A percentile compares a stretch with the other conserved stretches of the same genome.
phyloP scores from a whole-genome alignment of 106 monocot genomes.

The Acorus calamus region DNA sequence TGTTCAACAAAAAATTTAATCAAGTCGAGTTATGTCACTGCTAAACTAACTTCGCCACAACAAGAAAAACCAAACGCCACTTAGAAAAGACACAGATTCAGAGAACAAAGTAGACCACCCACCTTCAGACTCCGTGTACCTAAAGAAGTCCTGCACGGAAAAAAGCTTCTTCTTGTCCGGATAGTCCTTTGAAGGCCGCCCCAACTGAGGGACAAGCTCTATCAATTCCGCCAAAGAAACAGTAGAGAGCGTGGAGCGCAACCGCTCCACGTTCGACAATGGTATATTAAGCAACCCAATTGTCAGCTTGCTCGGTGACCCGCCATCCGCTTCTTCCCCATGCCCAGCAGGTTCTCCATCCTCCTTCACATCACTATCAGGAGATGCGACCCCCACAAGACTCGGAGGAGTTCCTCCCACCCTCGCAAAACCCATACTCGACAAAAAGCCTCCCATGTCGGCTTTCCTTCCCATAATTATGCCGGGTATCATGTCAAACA shows the following conservation, averaged over 20 bases:
- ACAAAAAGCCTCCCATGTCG: constrained; percentile 37
- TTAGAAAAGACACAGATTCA: no score
- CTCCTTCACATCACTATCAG: constrained; percentile 18
- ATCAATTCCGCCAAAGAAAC: constrained; percentile 53
- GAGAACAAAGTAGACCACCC: background rate
- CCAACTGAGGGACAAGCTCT: constrained; percentile 51
- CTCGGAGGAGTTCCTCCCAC: constrained; percentile 33
- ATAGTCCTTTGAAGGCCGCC: constrained; percentile 34
- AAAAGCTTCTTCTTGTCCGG: constrained; percentile 77
- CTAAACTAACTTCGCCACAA: no score
- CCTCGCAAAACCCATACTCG: constrained; percentile 49
- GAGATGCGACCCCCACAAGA: constrained; percentile 17
- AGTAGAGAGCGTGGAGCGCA: constrained; percentile 41
- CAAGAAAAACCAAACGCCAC: no score
- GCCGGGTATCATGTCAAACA: constrained; percentile 20
- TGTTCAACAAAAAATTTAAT: no score
- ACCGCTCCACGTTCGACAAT: constrained; percentile 63
- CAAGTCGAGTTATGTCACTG: no score
- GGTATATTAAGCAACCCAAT: constrained; percentile 56
- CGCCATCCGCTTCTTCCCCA: constrained; percentile 28
- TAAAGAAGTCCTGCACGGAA: constrained; percentile 75
- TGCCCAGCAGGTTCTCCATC: background rate
- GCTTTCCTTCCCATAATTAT: constrained; percentile 33
- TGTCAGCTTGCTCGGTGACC: constrained; percentile 23
- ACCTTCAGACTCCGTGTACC: constrained; percentile 67